Percentiles rank a stretch among this genome's conserved stretches.
phyloP scores from a whole-genome alignment of 2,329 filamentous ascomycete species.

The Talaromyces sp. region DNA sequence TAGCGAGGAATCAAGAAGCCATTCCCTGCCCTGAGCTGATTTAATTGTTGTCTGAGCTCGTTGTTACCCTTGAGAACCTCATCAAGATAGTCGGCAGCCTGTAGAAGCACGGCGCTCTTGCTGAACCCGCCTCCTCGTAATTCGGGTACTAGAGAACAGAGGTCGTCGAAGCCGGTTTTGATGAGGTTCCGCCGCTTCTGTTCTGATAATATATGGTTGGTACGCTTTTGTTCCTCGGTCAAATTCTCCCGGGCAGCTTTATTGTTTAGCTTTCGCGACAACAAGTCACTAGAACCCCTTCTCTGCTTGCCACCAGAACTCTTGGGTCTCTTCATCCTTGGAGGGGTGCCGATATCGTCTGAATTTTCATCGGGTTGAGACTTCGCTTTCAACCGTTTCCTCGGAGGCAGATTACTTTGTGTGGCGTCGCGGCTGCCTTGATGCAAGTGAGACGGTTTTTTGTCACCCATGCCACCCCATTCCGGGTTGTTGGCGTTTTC shows the following conservation, averaged over 20 bases:
- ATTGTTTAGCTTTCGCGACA: slow-evolving; percentile 29
- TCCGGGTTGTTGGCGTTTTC: slow-evolving; percentile 10
- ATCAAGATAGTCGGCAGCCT: slow-evolving; percentile 74
- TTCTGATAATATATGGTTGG: slow-evolving; percentile 82
- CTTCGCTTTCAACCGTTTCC: slow-evolving; percentile 26
- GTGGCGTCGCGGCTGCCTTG: slow-evolving; percentile 13
- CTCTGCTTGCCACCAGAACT: slow-evolving; percentile 26
- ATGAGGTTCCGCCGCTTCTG: slow-evolving; percentile 80
- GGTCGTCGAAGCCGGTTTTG: slow-evolving; percentile 74
- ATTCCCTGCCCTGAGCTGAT: slow-evolving; percentile 39
- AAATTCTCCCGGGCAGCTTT: slow-evolving; percentile 54
- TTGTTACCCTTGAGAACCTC: slow-evolving; percentile 66
- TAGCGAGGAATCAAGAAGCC: slow-evolving; percentile 32
- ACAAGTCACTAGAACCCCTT: slow-evolving; percentile 30
- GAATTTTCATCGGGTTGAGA: slow-evolving; percentile 39
- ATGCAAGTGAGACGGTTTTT: slow-evolving; percentile 9
- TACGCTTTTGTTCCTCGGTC: slow-evolving; percentile 72
- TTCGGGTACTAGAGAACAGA: slow-evolving; percentile 71
- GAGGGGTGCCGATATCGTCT: slow-evolving; percentile 27
- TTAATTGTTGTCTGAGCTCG: slow-evolving; percentile 50
- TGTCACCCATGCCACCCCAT: slow-evolving; percentile 14
- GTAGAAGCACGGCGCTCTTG: slow-evolving; percentile 73
- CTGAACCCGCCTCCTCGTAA: slow-evolving; percentile 70
- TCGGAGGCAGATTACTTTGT: slow-evolving; percentile 20
- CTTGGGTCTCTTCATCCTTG: slow-evolving; percentile 47